Evolutionary conservation across 2,329 filamentous ascomycete species (phyloP).

Genomic region (Colletotrichum scovillei): DNA sequence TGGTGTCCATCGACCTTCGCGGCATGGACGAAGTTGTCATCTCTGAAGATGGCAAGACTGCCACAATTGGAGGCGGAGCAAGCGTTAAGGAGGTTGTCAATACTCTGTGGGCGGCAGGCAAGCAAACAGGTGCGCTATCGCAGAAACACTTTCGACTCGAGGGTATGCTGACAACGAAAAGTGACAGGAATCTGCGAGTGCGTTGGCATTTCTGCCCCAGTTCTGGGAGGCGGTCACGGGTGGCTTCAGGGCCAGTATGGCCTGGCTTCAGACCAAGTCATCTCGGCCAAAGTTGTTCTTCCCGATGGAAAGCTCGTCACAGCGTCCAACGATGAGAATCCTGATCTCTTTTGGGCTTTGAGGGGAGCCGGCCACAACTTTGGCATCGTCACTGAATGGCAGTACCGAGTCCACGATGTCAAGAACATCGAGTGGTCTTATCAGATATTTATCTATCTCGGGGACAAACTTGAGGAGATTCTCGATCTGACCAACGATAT

Average conservation of each 20-base stretch:
- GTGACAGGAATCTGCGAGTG: conserved; percentile 42
- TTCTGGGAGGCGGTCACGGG: conserved; percentile 37
- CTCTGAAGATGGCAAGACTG: conserved; percentile 24
- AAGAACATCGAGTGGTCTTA: conserved; percentile 39
- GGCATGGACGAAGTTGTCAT: conserved; percentile 29
- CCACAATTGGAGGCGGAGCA: conserved; percentile 35
- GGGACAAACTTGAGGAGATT: conserved; percentile 44
- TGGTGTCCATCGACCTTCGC: conserved; percentile 40
- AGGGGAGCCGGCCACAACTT: conserved; percentile 64
- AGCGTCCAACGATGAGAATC: conserved; percentile 40
- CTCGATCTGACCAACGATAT: conserved; percentile 49
- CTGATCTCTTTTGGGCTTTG: conserved; percentile 60
- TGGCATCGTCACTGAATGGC: conserved; percentile 58
- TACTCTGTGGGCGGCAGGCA: conserved; percentile 9
- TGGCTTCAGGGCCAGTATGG: conserved; percentile 32
- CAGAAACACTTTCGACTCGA: not conserved
- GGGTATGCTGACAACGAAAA: not conserved
- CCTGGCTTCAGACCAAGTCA: conserved; percentile 45
- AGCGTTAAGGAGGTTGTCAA: conserved; percentile 29
- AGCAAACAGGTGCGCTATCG: conserved; percentile 15
- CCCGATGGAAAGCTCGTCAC: conserved; percentile 40
- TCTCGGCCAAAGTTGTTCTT: conserved; percentile 45
- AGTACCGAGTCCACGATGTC: conserved; percentile 43
- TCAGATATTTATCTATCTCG: conserved; percentile 40
- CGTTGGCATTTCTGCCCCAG: conserved; percentile 39